Percentiles rank a stretch among this genome's conserved stretches.
Conservation (phyloP, 139 green algal species). For the Coelastrella sp. region DNA sequence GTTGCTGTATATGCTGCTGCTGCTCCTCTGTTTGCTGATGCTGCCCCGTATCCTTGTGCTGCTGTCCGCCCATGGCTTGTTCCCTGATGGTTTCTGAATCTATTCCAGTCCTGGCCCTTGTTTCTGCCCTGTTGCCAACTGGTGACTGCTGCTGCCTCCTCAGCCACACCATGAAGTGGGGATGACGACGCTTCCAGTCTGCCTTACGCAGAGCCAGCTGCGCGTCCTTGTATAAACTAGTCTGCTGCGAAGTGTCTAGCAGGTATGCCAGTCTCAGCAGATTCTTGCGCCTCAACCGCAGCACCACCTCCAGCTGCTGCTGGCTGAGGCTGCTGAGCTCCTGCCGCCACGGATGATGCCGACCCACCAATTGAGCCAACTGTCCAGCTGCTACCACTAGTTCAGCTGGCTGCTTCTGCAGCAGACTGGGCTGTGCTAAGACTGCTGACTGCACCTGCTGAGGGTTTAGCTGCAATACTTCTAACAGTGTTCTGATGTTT, state of each 20-base stretch:
- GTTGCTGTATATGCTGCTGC: conserved; percentile 7
- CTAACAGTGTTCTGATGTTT: conserved; percentile 32
- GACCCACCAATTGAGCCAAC: not conserved
- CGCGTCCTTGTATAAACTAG: not conserved
- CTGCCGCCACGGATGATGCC: not conserved
- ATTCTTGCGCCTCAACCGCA: not conserved
- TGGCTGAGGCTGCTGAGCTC: not conserved
- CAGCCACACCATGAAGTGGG: not conserved
- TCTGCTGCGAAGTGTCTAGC: not conserved
- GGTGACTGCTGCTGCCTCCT: not conserved
- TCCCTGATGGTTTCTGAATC: not conserved
- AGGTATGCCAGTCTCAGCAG: conserved; percentile 26
- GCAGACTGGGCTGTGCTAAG: not conserved
- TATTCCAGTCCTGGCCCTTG: not conserved
- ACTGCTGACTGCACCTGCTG: conserved; percentile 34
- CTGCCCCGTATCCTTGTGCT: not conserved
- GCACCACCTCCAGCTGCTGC: conserved; percentile 6
- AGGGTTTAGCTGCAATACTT: conserved; percentile 19
- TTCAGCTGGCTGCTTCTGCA: not conserved
- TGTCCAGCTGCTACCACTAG: not conserved
- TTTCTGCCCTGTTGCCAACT: not conserved
- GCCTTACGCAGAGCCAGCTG: not conserved
- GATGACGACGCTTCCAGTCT: not conserved
- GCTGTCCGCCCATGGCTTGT: not conserved
- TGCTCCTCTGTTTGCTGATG: not conserved